Conservation (phyloP, 1,284 basidiomycete genomes). For the Cryptococcus sp. region DNA sequence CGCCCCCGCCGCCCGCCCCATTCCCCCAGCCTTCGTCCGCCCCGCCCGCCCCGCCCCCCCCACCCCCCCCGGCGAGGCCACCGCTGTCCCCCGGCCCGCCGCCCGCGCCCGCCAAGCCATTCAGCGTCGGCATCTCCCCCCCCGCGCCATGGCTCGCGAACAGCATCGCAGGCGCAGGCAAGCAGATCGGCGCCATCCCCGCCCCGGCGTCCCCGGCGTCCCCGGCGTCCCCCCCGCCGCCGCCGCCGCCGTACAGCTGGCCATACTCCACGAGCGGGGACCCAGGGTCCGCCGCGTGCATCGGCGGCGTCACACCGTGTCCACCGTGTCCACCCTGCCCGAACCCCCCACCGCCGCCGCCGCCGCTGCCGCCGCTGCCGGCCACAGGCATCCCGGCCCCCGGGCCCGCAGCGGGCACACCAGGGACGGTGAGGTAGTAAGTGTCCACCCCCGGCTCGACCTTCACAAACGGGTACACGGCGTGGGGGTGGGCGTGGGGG, state of each 20-base stretch:
- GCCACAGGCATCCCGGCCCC: no score
- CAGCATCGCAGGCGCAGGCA: neutral
- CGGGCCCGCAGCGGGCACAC: no score
- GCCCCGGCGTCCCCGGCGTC: no score
- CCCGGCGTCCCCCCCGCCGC: no score
- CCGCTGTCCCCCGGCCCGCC: slow-evolving; percentile 2
- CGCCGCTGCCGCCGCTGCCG: no score
- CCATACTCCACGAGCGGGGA: no score
- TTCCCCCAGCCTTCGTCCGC: neutral
- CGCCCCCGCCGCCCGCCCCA: neutral
- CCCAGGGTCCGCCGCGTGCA: no score
- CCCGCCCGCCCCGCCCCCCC: slow-evolving; percentile 7
- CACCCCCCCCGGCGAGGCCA: neutral
- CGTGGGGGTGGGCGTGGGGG: neutral
- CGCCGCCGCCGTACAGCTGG: no score
- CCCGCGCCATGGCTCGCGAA: neutral
- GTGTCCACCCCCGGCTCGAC: slow-evolving; percentile 6
- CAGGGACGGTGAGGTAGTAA: slow-evolving; percentile 4
- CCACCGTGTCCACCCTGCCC: no score
- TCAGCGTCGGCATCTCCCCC: slow-evolving; percentile 1
- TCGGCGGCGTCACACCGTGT: no score
- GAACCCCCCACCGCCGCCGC: no score
- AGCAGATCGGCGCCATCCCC: neutral
- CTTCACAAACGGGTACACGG: slow-evolving; percentile 11
- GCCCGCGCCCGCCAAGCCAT: slow-evolving; percentile 1